Base-by-base conservation (phyloP, 805 yeast genomes). In the Zygotorulaspora danielsina region DNA sequence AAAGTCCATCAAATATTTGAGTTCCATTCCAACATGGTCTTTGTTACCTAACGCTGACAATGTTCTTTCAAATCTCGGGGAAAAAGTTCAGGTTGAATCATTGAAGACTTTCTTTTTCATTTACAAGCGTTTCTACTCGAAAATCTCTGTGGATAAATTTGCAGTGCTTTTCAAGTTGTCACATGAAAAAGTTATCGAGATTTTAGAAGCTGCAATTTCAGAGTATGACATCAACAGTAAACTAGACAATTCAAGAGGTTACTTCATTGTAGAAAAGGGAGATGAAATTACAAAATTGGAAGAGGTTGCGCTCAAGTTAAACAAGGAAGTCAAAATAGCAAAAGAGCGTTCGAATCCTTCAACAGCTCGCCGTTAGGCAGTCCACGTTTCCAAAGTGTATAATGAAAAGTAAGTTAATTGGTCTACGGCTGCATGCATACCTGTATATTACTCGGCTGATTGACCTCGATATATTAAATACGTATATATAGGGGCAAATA, bases 21-120 rank as follows among this genome's bases (percentile, higher is more conserved):
- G 48, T 19, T 38, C 47, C 54, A 71, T 76, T 27, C 72, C 85
- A 19, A 81, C 90, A 63, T 93, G 97, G 97, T 75, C 76, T 48
- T 72, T 88, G 63, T 72, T 86, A 64, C 78, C 86, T 44, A 79
- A 84, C 51, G 63, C 78, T 40, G 86, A 77, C 36, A 66, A 71
- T 34, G 74, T 86, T 59, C 79, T 79, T 66, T 66, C 65, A n/a
- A 78, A 84, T 81, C 73, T 93, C 57, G 75, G 74, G 51, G 75
- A 73, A 49, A 85, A 84, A 67, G 75, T 94, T 54, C 95, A 93
- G 71, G 70, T 79, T 39, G 96, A 87, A 66, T 95, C 96, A 34
- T 74, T 93, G 59, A 79, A 95, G 67, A 86, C 97, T n/a, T 93
- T 84, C 64, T 71, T 93, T 49, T 84, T 87, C 72, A 81, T 84